These are phyloP conservation scores for Dryadomyces quercivorus DNA, from an alignment of 2,329 filamentous ascomycete species.

Conservation along the genomic window DNA sequence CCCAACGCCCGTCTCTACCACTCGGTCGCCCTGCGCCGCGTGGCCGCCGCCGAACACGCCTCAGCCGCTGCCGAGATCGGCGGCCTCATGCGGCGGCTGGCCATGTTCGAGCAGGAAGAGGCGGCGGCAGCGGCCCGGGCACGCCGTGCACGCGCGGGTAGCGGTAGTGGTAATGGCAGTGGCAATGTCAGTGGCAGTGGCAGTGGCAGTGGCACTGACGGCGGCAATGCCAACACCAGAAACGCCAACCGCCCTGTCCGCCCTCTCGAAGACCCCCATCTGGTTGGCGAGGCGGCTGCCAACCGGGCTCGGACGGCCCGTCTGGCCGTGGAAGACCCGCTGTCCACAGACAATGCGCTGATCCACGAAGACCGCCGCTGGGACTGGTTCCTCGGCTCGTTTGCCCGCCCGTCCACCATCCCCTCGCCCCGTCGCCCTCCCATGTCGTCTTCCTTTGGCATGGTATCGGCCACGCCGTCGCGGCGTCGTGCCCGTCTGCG, in stretches of 20 bases:
- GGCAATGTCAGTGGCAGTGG: neutral
- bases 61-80: conserved; percentile 19
- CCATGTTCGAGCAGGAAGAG: conserved; percentile 24
- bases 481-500: conserved; percentile 2
- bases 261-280: conserved; percentile 53
- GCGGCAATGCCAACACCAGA: conserved; percentile 11
- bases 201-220: conserved; percentile 7
- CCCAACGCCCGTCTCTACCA: conserved; percentile 49
- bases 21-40: conserved; percentile 51
- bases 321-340: conserved; percentile 23
- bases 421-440: conserved; percentile 3
- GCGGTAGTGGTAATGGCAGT: neutral
- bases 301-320: conserved; percentile 42
- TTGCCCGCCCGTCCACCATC: conserved; percentile 22
- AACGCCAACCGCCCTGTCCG: conserved; percentile 15
- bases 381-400: conserved; percentile 48
- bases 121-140: conserved; percentile 10
- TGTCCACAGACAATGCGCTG: conserved; percentile 35
- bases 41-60: conserved; percentile 29
- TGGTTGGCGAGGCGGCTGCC: conserved; percentile 56
- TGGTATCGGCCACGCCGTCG: neutral
- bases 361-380: conserved; percentile 44
- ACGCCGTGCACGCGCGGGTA: neutral
- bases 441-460: neutral
- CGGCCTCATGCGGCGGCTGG: conserved; percentile 16